Evolutionary conservation across 345 rosid species (phyloP).

Genomic region (Camelina laxa): DNA sequence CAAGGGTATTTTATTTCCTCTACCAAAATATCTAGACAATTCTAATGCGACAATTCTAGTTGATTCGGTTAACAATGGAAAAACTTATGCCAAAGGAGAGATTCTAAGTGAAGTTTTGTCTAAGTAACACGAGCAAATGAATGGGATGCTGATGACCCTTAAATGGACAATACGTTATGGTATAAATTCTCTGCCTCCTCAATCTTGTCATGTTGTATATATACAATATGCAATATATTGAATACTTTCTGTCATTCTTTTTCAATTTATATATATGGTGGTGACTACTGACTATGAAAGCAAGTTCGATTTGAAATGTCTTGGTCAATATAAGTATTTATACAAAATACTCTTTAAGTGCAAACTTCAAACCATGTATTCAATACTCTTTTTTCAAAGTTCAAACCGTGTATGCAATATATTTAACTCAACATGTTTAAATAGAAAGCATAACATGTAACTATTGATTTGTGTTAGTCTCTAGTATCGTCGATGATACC

Average conservation of each 20-base stretch:
- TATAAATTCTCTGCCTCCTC: conserved; percentile 41
- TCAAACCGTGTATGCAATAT: neutral
- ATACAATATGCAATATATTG: neutral
- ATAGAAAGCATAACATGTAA: neutral
- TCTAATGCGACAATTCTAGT: neutral
- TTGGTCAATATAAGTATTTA: neutral
- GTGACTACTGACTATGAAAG: conserved; percentile 13
- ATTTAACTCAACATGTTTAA: neutral
- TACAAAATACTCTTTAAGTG: conserved; percentile 6
- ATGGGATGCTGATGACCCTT: conserved; percentile 33
- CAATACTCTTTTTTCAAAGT: neutral
- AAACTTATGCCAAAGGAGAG: conserved; percentile 19
- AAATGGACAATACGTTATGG: conserved; percentile 40
- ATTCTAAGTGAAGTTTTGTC: conserved; percentile 34
- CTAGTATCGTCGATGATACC: too few relatives aligned
- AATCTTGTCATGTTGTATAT: conserved; percentile 29
- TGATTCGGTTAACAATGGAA: conserved; percentile 28
- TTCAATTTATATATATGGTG: neutral
- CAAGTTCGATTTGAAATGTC: neutral
- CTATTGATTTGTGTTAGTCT: neutral
- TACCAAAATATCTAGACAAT: conserved; percentile 34
- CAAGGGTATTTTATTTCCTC: conserved; percentile 10
- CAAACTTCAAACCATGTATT: neutral
- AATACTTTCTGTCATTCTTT: neutral
- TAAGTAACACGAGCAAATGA: conserved; percentile 25